Evolutionary conservation across 1,284 basidiomycete species (phyloP).

Genomic region (Rhodotorula mucilaginosa): DNA sequence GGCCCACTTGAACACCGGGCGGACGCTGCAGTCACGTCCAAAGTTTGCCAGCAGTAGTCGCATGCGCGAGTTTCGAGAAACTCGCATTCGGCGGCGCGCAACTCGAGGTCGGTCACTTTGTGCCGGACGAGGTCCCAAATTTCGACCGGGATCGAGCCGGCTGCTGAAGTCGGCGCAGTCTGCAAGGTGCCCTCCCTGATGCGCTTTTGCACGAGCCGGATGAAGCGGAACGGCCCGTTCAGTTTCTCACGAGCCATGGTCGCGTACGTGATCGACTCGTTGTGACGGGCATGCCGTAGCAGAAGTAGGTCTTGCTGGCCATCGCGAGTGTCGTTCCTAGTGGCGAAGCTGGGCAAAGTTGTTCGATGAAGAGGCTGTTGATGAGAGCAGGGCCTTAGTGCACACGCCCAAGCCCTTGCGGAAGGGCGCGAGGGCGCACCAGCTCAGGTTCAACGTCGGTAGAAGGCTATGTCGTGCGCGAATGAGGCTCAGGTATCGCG

Average conservation of each 20-base stretch:
- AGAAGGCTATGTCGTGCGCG: too few species aligned
- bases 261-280: background rate
- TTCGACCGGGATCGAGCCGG: background rate
- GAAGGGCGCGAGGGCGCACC: too few species aligned
- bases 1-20: too few species aligned
- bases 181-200: background rate
- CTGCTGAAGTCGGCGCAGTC: background rate
- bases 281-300: slow-evolving; percentile 3
- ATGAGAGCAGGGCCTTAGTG: background rate
- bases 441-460: too few species aligned
- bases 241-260: background rate
- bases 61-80: background rate
- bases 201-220: background rate
- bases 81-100: background rate
- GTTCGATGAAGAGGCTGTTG: background rate
- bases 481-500: too few species aligned
- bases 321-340: background rate
- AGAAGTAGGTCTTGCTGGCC: background rate
- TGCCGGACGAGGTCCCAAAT: slow-evolving; percentile 2
- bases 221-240: background rate
- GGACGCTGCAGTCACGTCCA: too few species aligned
- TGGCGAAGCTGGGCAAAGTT: background rate
- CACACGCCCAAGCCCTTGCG: too few species aligned
- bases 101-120: slow-evolving; percentile 2
- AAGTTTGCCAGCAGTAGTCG: background rate